Conservation (phyloP, 495 filamentous ascomycete genomes). For the Friedmanniomyces simplex region DNA sequence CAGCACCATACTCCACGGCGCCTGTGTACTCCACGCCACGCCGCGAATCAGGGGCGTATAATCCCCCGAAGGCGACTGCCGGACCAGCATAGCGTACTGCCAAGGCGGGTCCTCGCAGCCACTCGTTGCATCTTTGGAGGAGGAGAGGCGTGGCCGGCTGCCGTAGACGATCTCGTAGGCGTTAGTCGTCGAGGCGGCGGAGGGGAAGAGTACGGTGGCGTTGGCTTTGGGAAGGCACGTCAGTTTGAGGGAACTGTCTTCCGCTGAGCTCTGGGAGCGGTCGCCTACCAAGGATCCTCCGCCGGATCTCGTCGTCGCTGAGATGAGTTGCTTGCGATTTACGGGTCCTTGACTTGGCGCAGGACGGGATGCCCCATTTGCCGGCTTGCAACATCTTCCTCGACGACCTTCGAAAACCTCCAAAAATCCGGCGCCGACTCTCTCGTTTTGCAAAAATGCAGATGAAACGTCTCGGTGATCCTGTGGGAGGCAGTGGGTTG, state of each 20-base stretch:
- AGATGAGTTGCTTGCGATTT: not conserved
- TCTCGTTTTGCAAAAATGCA: too few relatives aligned
- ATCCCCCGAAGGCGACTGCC: not conserved
- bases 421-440: too few relatives aligned
- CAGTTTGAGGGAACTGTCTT: not conserved
- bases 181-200: not conserved
- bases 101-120: not conserved
- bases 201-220: constrained; percentile 4
- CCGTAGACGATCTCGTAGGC: constrained; percentile 1
- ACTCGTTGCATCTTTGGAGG: not conserved
- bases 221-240: not conserved
- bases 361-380: not conserved
- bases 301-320: constrained; percentile 4
- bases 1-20: constrained; percentile 3
- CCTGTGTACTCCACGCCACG: not conserved
- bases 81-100: constrained; percentile 10
- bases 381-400: not conserved
- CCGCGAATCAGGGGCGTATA: not conserved
- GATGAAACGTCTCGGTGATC: not conserved
- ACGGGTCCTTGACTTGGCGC: not conserved
- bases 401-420: too few relatives aligned
- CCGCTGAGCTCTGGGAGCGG: too few relatives aligned
- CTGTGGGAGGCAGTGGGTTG: not conserved
- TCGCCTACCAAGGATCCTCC: constrained; percentile 1
- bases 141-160: not conserved